Percentiles rank a stretch among this genome's conserved stretches.
Conservation (phyloP, 2,329 filamentous ascomycete species). For the Phialophora verrucosa region DNA sequence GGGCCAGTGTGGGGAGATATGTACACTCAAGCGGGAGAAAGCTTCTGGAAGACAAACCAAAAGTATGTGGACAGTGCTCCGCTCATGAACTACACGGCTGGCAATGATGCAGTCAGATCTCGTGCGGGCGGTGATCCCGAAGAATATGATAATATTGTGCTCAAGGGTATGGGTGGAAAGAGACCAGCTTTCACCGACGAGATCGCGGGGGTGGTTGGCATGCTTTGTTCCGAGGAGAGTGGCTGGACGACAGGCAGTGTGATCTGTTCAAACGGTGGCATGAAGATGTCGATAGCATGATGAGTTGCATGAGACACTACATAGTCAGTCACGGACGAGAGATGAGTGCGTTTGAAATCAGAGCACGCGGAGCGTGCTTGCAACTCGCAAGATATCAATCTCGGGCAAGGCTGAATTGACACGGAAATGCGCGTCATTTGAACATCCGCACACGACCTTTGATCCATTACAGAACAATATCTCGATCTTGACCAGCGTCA, state of each 20-base stretch:
- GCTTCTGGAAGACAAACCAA: slow-evolving; percentile 65
- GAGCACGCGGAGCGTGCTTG: not conserved
- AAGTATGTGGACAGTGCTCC: slow-evolving; percentile 69
- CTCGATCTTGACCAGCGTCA: slow-evolving; percentile 3
- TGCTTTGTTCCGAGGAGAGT: slow-evolving; percentile 74
- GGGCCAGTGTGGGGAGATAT: slow-evolving; percentile 63
- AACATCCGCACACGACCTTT: slow-evolving; percentile 11
- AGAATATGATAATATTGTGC: slow-evolving; percentile 67
- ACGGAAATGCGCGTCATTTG: slow-evolving; percentile 9
- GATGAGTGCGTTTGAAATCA: not conserved
- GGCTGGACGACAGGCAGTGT: slow-evolving; percentile 80
- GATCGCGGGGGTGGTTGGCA: slow-evolving; percentile 76
- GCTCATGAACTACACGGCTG: slow-evolving; percentile 62
- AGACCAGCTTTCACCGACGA: slow-evolving; percentile 71
- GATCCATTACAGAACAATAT: not conserved
- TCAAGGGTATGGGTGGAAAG: slow-evolving; percentile 61
- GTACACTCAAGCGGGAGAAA: slow-evolving; percentile 59
- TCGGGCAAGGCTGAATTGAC: slow-evolving; percentile 9
- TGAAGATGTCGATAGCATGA: slow-evolving; percentile 58
- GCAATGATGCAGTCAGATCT: slow-evolving; percentile 57
- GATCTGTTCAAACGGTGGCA: slow-evolving; percentile 79
- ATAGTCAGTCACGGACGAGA: not conserved
- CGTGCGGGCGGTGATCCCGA: slow-evolving; percentile 60
- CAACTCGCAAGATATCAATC: not conserved
- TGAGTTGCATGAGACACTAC: not conserved